phyloP scores from a whole-genome alignment of 331 rosid species.

The Quercus lobata region DNA sequence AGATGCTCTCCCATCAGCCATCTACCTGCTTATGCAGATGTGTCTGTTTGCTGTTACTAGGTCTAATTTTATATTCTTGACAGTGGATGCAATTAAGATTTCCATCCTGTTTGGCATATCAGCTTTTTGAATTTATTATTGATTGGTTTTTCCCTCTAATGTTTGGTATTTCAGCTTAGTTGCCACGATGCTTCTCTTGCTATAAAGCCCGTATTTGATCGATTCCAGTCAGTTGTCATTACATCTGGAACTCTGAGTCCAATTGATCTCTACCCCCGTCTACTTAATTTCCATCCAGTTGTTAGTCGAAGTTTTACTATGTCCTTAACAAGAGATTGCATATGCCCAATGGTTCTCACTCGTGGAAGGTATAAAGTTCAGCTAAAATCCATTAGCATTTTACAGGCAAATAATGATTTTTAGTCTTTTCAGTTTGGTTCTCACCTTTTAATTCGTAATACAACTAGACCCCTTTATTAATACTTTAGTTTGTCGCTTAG shows the following conservation, averaged over 20 bases:
- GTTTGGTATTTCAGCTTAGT: slow-evolving; percentile 66
- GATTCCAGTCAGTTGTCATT: slow-evolving; percentile 92
- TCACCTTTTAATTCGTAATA: neutral
- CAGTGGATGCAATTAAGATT: neutral
- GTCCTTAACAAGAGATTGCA: slow-evolving; percentile 97
- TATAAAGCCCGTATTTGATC: slow-evolving; percentile 90
- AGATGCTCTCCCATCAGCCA: neutral
- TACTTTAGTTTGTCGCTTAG: neutral
- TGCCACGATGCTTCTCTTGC: slow-evolving; percentile 99
- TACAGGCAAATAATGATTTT: neutral
- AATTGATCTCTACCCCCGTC: slow-evolving; percentile 88
- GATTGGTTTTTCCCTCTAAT: slow-evolving; percentile 17
- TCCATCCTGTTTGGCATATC: neutral
- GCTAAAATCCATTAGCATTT: slow-evolving; percentile 1
- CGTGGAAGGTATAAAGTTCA: slow-evolving; percentile 73
- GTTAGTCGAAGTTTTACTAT: slow-evolving; percentile 95
- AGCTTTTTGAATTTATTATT: neutral
- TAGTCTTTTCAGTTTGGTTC: slow-evolving; percentile 2
- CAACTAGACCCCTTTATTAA: neutral
- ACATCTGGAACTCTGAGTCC: slow-evolving; percentile 98
- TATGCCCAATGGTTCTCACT: slow-evolving; percentile 99
- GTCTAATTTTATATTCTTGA: neutral
- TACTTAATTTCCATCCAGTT: slow-evolving; percentile 90
- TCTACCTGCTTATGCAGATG: neutral
- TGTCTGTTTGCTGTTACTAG: neutral